Percentiles rank a stretch among this genome's conserved stretches.
These are phyloP conservation scores for Leptographium lundbergii DNA, from an alignment of 2,329 filamentous ascomycete genomes.

Conservation along the genomic window DNA sequence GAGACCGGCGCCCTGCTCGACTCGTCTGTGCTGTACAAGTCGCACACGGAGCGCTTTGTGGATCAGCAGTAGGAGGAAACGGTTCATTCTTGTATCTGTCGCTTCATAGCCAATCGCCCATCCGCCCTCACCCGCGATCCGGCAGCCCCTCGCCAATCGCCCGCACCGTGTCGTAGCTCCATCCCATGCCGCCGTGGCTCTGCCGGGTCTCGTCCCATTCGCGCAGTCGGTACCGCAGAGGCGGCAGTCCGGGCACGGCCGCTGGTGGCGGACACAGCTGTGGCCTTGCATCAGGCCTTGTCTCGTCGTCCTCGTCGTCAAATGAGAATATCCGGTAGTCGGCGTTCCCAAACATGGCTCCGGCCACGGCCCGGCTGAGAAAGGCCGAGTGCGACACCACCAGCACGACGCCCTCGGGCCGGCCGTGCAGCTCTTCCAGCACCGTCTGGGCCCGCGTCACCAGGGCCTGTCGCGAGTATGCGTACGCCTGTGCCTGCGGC, in stretches of 20 bases:
- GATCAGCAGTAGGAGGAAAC: conserved; percentile 16
- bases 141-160: conserved; percentile 18
- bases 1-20: conserved; percentile 37
- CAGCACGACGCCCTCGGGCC: conserved; percentile 48
- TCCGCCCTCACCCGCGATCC: neutral
- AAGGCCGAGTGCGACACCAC: conserved; percentile 56
- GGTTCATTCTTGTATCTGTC: too few species aligned
- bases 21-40: conserved; percentile 33
- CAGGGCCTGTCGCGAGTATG: conserved; percentile 38
- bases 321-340: conserved; percentile 54
- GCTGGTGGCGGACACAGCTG: neutral
- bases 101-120: too few species aligned
- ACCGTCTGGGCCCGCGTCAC: conserved; percentile 39
- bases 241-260: conserved; percentile 5
- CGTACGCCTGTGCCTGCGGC: conserved; percentile 31
- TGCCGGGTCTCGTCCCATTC: conserved; percentile 36
- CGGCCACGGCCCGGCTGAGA: conserved; percentile 42
- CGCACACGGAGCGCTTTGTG: conserved; percentile 31
- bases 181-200: conserved; percentile 37
- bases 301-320: conserved; percentile 18
- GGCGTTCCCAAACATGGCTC: conserved; percentile 45
- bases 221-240: conserved; percentile 18
- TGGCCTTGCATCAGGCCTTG: too few species aligned
- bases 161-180: conserved; percentile 26
- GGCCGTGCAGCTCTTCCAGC: conserved; percentile 34